A percentile compares a stretch with the other conserved stretches of the same genome.
phyloP scores from a whole-genome alignment of 345 rosid species.

The Cardamine chenopodiifolia region DNA sequence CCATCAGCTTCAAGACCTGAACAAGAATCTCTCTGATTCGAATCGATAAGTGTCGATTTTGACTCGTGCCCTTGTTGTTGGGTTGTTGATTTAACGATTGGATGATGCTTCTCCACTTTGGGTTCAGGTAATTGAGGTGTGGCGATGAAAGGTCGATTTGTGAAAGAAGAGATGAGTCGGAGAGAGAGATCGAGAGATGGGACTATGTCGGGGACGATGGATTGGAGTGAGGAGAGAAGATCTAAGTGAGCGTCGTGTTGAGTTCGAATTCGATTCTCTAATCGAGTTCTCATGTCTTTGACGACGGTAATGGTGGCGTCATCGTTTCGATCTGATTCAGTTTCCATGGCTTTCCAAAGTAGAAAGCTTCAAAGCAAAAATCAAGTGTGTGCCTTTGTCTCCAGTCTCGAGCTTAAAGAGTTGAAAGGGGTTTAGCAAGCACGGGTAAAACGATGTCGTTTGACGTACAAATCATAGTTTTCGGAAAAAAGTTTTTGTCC shows the following conservation, averaged over 20 bases:
- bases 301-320: slow-evolving; percentile 48
- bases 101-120: slow-evolving; percentile 36
- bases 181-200: slow-evolving; percentile 82
- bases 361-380: background rate
- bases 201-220: slow-evolving; percentile 64
- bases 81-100: slow-evolving; percentile 20
- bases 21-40: slow-evolving; percentile 35
- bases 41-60: slow-evolving; percentile 28
- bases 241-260: slow-evolving; percentile 64
- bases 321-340: slow-evolving; percentile 46
- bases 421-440: slow-evolving; percentile 11
- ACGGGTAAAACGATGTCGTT: no score
- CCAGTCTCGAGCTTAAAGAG: background rate
- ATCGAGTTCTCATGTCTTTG: slow-evolving; percentile 62
- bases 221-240: slow-evolving; percentile 70
- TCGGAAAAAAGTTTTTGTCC: no score
- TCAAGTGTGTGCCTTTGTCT: background rate
- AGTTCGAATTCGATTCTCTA: slow-evolving; percentile 70
- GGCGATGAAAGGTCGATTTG: slow-evolving; percentile 62
- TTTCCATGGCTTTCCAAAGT: slow-evolving; percentile 42
- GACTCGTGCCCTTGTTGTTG: slow-evolving; percentile 30
- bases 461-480: no score
- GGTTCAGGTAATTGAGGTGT: slow-evolving; percentile 72
- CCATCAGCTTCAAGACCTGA: slow-evolving; percentile 38
- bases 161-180: slow-evolving; percentile 69